Percentiles rank a stretch among this genome's conserved stretches.
Evolutionary conservation across 73 alveolate species (phyloP).

Genomic region (Tetrahymena borealis): DNA sequence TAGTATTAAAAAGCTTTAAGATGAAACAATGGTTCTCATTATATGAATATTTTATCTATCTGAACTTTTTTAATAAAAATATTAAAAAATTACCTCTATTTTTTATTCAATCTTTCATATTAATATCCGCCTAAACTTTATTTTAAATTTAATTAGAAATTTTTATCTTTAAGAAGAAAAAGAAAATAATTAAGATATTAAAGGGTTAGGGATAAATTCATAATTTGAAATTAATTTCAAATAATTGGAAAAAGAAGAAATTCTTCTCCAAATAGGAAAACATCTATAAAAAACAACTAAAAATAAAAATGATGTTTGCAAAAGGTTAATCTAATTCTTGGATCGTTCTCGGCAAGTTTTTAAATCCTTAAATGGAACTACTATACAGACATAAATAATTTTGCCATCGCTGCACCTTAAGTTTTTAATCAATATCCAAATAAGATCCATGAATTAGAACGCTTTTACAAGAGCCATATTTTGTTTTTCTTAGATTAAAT

Average conservation of each 20-base stretch:
- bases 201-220: background rate
- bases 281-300: background rate
- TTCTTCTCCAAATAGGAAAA: background rate
- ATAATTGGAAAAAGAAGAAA: background rate
- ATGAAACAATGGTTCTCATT: too few relatives aligned
- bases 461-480: background rate
- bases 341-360: background rate
- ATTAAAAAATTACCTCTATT: too few relatives aligned
- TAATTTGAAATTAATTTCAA: background rate
- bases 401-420: background rate
- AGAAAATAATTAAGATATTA: background rate
- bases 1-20: too few relatives aligned
- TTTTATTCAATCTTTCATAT: too few relatives aligned
- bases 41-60: too few relatives aligned
- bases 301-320: background rate
- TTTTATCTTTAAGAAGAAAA: too few relatives aligned
- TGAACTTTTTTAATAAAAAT: too few relatives aligned
- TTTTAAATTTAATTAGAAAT: too few relatives aligned
- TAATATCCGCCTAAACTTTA: too few relatives aligned
- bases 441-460: background rate
- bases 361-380: background rate
- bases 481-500: background rate
- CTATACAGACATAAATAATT: background rate
- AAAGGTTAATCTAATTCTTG: background rate
- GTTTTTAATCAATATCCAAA: background rate